Evolutionary conservation across 352 stramenopile genomes (phyloP).

Genomic region (Aphanomyces stellatus): DNA sequence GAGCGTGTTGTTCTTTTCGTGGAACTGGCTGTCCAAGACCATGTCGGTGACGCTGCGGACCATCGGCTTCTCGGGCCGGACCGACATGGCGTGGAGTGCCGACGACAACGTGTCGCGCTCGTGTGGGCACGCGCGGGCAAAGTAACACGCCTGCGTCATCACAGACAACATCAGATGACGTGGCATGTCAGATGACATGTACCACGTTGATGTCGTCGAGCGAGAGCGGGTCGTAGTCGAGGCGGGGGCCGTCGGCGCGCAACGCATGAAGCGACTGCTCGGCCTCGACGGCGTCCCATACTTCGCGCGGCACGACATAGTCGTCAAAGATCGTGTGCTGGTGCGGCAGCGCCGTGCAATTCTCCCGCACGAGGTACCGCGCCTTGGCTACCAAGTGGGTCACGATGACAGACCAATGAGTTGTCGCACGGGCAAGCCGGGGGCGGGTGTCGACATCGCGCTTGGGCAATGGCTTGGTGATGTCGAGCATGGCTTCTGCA

Average conservation of each 20-base stretch:
- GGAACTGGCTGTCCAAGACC: slow-evolving; percentile 49
- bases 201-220: slow-evolving; percentile 13
- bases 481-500: slow-evolving; percentile 30
- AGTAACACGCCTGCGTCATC: slow-evolving; percentile 11
- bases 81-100: slow-evolving; percentile 45
- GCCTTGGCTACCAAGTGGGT: slow-evolving; percentile 38
- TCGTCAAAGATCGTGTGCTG: slow-evolving; percentile 19
- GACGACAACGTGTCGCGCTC: slow-evolving; percentile 64
- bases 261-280: neutral
- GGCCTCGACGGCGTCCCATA: slow-evolving; percentile 14
- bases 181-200: neutral
- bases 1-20: slow-evolving; percentile 37
- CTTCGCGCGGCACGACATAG: slow-evolving; percentile 14
- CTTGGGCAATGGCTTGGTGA: slow-evolving; percentile 25
- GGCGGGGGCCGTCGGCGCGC: neutral
- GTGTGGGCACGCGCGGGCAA: slow-evolving; percentile 43
- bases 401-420: too few relatives aligned
- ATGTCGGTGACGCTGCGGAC: slow-evolving; percentile 41
- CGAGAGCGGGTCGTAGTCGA: neutral
- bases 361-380: slow-evolving; percentile 68
- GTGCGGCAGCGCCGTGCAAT: slow-evolving; percentile 12
- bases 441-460: slow-evolving; percentile 24
- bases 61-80: slow-evolving; percentile 38
- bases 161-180: neutral
- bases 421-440: too few relatives aligned